Conservation (phyloP, 768 basidiomycete genomes). For the Pleurotus giganteus region DNA sequence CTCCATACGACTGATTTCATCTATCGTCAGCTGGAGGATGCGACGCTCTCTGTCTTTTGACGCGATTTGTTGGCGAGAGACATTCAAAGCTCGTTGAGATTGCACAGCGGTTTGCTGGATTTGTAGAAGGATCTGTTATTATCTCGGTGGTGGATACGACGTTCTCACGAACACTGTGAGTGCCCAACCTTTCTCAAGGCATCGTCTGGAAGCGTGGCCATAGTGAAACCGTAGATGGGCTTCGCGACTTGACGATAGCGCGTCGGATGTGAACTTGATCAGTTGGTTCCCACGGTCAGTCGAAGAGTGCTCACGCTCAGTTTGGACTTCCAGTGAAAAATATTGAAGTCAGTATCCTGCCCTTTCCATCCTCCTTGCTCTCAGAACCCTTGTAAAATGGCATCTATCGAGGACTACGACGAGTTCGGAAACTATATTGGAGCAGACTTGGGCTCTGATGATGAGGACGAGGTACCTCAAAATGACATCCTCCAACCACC, state of each 20-base stretch:
- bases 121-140: slow-evolving; percentile 78
- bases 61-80: slow-evolving; percentile 72
- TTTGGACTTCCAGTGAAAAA: too few species aligned
- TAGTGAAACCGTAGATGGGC: slow-evolving; percentile 18
- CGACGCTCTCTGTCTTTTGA: slow-evolving; percentile 87
- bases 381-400: slow-evolving; percentile 26
- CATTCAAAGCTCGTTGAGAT: slow-evolving; percentile 74
- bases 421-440: slow-evolving; percentile 99
- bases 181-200: slow-evolving; percentile 72
- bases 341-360: too few species aligned
- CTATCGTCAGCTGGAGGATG: slow-evolving; percentile 85
- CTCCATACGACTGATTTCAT: slow-evolving; percentile 72
- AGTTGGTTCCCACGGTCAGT: slow-evolving; percentile 16
- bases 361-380: neutral
- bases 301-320: slow-evolving; percentile 13
- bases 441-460: slow-evolving; percentile 90
- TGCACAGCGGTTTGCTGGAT: slow-evolving; percentile 89
- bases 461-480: slow-evolving; percentile 60
- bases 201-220: slow-evolving; percentile 74
- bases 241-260: too few species aligned
- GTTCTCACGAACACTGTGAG: neutral
- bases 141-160: neutral
- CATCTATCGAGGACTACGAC: slow-evolving; percentile 79
- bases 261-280: neutral
- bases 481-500: slow-evolving; percentile 41